Percentiles rank a stretch among this genome's conserved stretches.
Evolutionary conservation across 179 eudicot species (phyloP).

Genomic region (Actinidia chinensis): DNA sequence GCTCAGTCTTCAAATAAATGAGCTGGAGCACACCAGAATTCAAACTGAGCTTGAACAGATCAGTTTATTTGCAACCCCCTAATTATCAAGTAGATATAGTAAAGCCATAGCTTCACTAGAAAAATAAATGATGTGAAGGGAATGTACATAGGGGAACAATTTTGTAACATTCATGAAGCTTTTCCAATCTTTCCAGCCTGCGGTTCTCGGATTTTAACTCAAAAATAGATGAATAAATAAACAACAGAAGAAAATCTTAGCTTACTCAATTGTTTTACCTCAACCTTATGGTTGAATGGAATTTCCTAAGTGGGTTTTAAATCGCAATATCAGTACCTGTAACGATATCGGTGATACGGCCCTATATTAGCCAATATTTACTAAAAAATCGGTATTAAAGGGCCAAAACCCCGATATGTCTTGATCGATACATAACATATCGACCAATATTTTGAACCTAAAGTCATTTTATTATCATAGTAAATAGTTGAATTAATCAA

Average conservation of each 20-base stretch:
- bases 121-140: neutral
- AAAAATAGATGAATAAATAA: neutral
- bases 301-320: neutral
- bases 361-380: no score
- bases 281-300: neutral
- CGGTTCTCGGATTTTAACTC: neutral
- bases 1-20: no score
- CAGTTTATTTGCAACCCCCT: no score
- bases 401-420: no score
- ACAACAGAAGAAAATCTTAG: constrained; percentile 6
- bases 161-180: neutral
- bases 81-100: neutral
- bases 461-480: neutral
- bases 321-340: no score
- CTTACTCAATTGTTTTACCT: neutral
- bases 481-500: neutral
- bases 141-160: neutral
- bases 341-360: no score
- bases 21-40: no score
- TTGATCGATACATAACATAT: no score
- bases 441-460: no score
- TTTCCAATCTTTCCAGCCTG: neutral
- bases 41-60: no score
- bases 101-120: neutral
- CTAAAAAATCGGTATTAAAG: no score